Percentiles rank a stretch among this genome's conserved stretches.
phyloP scores from a whole-genome alignment of 2,329 filamentous ascomycete genomes.

The Penicillium occitanis region DNA sequence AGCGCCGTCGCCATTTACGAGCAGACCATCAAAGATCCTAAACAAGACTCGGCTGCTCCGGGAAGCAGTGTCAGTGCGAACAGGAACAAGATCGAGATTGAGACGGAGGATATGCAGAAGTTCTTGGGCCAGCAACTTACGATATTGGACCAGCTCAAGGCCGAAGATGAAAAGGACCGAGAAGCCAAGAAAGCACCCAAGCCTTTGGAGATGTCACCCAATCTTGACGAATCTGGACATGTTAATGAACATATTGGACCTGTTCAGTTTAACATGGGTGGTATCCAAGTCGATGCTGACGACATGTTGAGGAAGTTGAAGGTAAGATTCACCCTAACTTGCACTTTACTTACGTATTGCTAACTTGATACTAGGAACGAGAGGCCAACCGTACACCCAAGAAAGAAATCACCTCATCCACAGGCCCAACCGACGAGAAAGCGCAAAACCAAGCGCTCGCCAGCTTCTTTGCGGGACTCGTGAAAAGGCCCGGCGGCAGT shows the following conservation, averaged over 20 bases:
- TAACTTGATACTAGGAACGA: conserved; percentile 39
- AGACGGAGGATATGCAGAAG: conserved; percentile 70
- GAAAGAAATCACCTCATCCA: conserved; percentile 35
- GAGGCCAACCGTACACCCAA: conserved; percentile 43
- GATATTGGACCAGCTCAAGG: conserved; percentile 65
- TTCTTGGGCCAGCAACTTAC: conserved; percentile 76
- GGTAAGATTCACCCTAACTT: conserved; percentile 47
- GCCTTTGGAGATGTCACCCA: conserved; percentile 37
- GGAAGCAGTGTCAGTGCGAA: conserved; percentile 48
- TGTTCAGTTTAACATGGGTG: conserved; percentile 97
- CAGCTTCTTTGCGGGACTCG: conserved; percentile 60
- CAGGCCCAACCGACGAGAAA: conserved; percentile 45
- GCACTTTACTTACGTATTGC: background rate
- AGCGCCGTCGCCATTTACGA: conserved; percentile 74
- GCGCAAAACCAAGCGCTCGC: conserved; percentile 60
- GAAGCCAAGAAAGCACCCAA: conserved; percentile 35
- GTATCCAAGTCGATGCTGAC: conserved; percentile 92
- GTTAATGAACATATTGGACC: conserved; percentile 83
- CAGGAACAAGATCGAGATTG: conserved; percentile 55
- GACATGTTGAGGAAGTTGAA: conserved; percentile 86
- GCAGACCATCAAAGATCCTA: conserved; percentile 73
- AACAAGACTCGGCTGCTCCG: conserved; percentile 60
- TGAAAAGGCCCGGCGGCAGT: conserved; percentile 51
- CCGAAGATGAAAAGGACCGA: conserved; percentile 54
- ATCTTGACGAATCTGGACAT: conserved; percentile 40